Base-by-base conservation (phyloP, 1,284 basidiomycete genomes). In the Cerrena zonata region DNA sequence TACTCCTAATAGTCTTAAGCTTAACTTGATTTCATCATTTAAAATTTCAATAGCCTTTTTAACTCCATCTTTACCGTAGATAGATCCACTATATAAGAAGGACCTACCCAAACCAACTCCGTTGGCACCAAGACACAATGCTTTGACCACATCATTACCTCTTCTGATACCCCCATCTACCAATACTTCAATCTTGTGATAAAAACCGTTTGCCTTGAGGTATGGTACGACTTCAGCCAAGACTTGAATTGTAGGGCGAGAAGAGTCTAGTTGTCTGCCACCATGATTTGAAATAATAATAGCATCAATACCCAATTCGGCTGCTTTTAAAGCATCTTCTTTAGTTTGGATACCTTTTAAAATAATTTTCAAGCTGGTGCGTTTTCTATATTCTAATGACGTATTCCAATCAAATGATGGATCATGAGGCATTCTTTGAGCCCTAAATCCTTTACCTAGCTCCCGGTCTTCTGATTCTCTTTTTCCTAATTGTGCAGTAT, bases 251-350 rank as follows among this genome's bases (percentile, higher is more conserved):
- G 91, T 92, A 1, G 92, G 93, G 19, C 91, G 86, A 7, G 94
- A 82, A 62, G 91, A 93, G 63, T 97, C 94, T 43, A 95, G 77
- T 68, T 96, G 93, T 5, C 94, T 83, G 36, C 94, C 92, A 26
- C 91, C 92, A 61, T 95, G 93, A 65, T 96, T 96, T 5, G 89
- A 91, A 24, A 93, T 78, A 2, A 96, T 94, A 46, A 94, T 80
- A 10, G 94, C 94, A 2, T 84, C 82, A 41, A 89, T 70, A 3
- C 89, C 89, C 0, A 72, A 69, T 60, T 96, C 92, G 58, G 91
- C 93, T 2, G 94, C 94, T 60, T 84, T 73, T 0, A 97, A 77
- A 0, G 91, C 90, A n/a, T n/a, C n/a, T n/a, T 95, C 89, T 61
- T 92, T 89, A 59, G 91, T 77, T 73, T 83, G 82, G 87, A 94